Conservation (phyloP, 129 eudicot species). For the Apium graveolens region DNA sequence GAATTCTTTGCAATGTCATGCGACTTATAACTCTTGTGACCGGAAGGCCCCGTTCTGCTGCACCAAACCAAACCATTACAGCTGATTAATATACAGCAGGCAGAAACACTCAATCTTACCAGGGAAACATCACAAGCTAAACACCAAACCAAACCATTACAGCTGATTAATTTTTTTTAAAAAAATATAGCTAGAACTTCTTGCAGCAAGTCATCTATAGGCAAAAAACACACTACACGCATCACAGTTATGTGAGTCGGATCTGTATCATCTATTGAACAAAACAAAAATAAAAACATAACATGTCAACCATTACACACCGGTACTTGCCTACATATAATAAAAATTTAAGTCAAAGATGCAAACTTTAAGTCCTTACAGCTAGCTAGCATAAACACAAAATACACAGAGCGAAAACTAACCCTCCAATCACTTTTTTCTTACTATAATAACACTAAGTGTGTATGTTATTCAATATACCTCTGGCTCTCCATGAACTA, state of each 20-base stretch:
- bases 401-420: neutral
- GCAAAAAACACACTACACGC: neutral
- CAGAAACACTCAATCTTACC: neutral
- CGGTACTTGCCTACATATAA: neutral
- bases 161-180: neutral
- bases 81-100: too few species aligned
- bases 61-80: too few species aligned
- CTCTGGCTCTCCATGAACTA: too few species aligned
- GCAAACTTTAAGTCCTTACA: neutral
- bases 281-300: neutral
- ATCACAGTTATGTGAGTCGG: neutral
- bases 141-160: neutral
- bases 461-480: too few species aligned
- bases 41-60: slow-evolving; percentile 92
- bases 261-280: neutral
- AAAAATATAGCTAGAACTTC: neutral
- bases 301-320: neutral
- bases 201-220: neutral
- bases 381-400: neutral
- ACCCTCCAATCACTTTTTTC: too few species aligned
- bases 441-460: too few species aligned
- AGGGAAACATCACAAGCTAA: neutral
- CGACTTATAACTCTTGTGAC: slow-evolving; percentile 96
- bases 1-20: slow-evolving; percentile 87
- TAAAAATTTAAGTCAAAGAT: neutral